Base-by-base conservation (phyloP, 1,284 basidiomycete species). In the Rhodotorula sp. region DNA sequence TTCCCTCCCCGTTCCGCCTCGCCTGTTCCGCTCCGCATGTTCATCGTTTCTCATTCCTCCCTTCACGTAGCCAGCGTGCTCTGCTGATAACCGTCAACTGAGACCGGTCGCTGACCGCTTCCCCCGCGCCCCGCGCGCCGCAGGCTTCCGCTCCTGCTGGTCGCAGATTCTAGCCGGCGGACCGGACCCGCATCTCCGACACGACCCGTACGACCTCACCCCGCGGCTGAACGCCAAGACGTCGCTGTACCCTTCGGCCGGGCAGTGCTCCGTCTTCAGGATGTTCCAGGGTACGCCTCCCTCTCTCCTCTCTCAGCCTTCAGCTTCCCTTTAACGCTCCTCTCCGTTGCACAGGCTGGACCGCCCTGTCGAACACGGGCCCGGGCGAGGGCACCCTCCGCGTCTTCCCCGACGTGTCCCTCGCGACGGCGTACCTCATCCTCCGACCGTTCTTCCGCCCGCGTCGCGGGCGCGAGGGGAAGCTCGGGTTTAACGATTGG, bases 401-500 rank as follows among this genome's bases (percentile, higher is more conserved):
- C 2, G 89, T 94, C 22, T 92, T 91, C 81, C 91, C 92, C 0
- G 85, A 89, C 75, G 83, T 95, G 17, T 78, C 85, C 15, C 84
- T 92, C 34, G 88, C 89, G 19, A 91, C 91, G 0, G 54, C 66
- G 37, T 61, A 92, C 78, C 83, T 88, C 60, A 85, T 92, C 21
- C 84, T 93, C 0, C 86, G 91, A 1, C 91, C 90, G 0, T 90
- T 92, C 82, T 92, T 92, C 86, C 84, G 83, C 13, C 84, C 82
- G 0, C 56, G 62, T 0, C 19, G 25, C 6, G 63, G 55, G 39
- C 83, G 87, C 39, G 80, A 87, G 0, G 83, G 84, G 27, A 86
- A 89, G 57, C 70, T 79, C 21, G 25, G 27, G 4, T 63, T 71
- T 4, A 32, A 57, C 29, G 79, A 80, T 58, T 78, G 78, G 78